Conservation (phyloP, 306 rosid species). For the Citrullus colocynthis region DNA sequence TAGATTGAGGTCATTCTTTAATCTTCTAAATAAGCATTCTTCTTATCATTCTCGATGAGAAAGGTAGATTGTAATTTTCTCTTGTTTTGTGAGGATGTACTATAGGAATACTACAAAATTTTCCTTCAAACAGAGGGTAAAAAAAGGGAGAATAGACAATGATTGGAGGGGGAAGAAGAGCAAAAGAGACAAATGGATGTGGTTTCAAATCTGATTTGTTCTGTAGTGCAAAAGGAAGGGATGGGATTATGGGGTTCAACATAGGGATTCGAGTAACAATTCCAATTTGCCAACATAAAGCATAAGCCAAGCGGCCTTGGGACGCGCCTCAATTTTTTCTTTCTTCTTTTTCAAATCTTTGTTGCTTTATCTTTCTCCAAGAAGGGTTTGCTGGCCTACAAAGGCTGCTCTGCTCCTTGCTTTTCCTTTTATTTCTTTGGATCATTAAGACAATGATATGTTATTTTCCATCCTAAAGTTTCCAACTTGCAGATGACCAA, state of each 20-base stretch:
- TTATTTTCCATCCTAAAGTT: background rate
- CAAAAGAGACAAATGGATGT: background rate
- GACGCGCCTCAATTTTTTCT: background rate
- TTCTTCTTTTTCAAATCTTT: slow-evolving; percentile 17
- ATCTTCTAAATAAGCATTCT: too few relatives aligned
- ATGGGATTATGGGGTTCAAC: background rate
- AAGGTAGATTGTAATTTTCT: too few relatives aligned
- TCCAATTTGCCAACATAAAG: background rate
- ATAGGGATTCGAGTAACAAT: background rate
- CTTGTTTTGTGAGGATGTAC: too few relatives aligned
- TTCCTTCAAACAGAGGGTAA: too few relatives aligned
- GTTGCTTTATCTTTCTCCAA: slow-evolving; percentile 23
- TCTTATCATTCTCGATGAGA: too few relatives aligned
- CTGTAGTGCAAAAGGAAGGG: background rate
- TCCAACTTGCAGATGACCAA: background rate
- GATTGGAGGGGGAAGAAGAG: background rate
- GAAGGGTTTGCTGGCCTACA: slow-evolving; percentile 30
- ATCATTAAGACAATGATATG: background rate
- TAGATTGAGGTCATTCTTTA: too few relatives aligned
- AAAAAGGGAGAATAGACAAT: background rate
- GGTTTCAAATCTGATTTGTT: background rate
- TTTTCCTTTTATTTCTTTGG: background rate
- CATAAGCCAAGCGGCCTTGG: background rate
- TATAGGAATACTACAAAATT: too few relatives aligned
- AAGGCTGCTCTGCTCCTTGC: slow-evolving; percentile 8